A percentile compares a stretch with the other conserved stretches of the same genome.
Evolutionary conservation across 768 basidiomycete species (phyloP).

Genomic region (Coprinopsis strossmayeri): DNA sequence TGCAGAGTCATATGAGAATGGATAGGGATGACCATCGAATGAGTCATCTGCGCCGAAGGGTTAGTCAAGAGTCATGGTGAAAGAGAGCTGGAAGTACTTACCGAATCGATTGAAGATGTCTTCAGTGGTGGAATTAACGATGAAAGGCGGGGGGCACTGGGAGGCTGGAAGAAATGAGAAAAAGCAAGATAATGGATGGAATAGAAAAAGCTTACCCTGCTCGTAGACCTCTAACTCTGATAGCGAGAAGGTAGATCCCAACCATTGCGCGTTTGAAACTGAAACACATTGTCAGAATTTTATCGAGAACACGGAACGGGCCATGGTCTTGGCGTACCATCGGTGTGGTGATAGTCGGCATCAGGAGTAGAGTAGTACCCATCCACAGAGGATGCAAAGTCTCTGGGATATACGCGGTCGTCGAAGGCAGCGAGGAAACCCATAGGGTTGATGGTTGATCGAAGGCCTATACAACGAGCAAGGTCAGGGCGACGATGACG

Average conservation of each 20-base stretch:
- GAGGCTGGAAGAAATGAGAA: neutral
- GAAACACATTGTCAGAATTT: too few species aligned
- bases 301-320: too few species aligned
- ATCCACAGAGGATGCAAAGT: neutral
- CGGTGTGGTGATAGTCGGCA: constrained; percentile 7
- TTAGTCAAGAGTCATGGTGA: neutral
- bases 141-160: neutral
- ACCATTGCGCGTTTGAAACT: constrained; percentile 22
- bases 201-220: constrained; percentile 13
- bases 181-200: neutral
- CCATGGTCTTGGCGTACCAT: constrained; percentile 11
- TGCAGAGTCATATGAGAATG: constrained; percentile 22
- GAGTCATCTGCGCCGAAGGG: neutral
- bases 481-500: neutral
- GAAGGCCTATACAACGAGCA: neutral
- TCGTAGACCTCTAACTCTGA: constrained; percentile 22
- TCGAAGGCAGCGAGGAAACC: neutral
- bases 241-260: constrained; percentile 17
- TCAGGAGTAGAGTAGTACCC: neutral
- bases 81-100: neutral
- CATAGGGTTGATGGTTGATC: neutral
- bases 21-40: constrained; percentile 6
- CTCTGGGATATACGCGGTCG: neutral
- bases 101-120: neutral
- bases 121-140: neutral